Evolutionary conservation across 352 stramenopile species (phyloP), one percentile per base, ranked within the genome.

Genomic region (Phytopythium chamaehyphon): DNA sequence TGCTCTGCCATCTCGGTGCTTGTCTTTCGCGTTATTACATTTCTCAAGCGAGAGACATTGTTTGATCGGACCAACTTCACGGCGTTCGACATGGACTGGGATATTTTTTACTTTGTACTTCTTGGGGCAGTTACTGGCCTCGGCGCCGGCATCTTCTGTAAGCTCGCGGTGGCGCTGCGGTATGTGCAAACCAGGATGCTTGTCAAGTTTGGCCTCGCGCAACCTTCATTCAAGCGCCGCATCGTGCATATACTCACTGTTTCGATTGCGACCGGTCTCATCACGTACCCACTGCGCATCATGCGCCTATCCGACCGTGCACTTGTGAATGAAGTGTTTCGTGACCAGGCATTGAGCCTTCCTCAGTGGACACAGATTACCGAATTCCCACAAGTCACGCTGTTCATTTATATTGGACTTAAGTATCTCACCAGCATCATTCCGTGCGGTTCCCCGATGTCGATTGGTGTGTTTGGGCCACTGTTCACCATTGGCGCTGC

Each of bases 401-500:
- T 93, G 1, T 70, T 88, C 44, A 53, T 90, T 39, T 91, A 90
- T 45, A 80, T 87, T 42, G 58, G 65, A 40, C 62, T 93, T 51
- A 91, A 90, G 55, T 88, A 88, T 19, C 44, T 76, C 35, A 78
- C 73, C 1, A 91, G 81, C 33, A 60, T 92, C 15, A 39, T 93
- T 14, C 74, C 70, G 26, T 90, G 82, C 40, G 80, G 81, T 10
- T 80, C 86, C 2, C 77, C 81, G 1, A 47, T 93, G 7, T 93
- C 85, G 19, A 84, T 86, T 42, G 85, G 85, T 8, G 77, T 91
- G 14, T 93, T 95, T 26, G 83, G 80, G 10, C 83, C 85, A 21
- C 58, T 91, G 10, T 93, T 95, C 51, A 89, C 82, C 5, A 88
- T 92, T 36, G 85, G 85, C 19, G 85, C 85, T 1, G 83, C 77